Percentiles rank a stretch among this genome's conserved stretches.
Conservation (phyloP, 306 rosid species). For the Corylus heterophylla region DNA sequence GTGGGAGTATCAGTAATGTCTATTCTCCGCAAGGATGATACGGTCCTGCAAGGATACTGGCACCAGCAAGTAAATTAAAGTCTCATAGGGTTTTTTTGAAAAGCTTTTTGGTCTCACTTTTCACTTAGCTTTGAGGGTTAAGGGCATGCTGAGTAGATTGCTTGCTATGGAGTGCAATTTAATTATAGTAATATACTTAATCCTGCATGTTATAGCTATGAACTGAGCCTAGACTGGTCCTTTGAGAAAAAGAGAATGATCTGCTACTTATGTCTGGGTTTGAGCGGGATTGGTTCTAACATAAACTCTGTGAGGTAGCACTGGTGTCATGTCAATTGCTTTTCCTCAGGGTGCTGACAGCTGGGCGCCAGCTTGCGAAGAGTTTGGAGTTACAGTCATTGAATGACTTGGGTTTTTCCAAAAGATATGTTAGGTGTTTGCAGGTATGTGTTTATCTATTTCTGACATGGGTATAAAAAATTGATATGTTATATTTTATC, state of each 20-base stretch:
- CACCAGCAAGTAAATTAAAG: background rate
- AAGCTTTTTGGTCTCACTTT: background rate
- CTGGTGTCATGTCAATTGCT: constrained; percentile 20
- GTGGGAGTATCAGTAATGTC: background rate
- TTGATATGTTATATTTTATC: constrained; percentile 1
- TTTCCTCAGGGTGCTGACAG: constrained; percentile 73
- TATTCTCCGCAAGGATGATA: background rate
- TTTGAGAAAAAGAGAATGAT: background rate
- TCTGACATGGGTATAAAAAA: constrained; percentile 10
- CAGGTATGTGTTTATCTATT: constrained; percentile 59
- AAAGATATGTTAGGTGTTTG: constrained; percentile 96
- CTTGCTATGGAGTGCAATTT: background rate
- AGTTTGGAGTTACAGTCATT: constrained; percentile 86
- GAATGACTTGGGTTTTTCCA: constrained; percentile 93
- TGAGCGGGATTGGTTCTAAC: background rate
- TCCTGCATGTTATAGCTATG: background rate
- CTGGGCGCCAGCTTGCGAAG: constrained; percentile 94
- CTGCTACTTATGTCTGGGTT: background rate
- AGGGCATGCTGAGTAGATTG: background rate
- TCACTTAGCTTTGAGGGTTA: background rate
- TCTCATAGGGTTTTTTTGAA: background rate
- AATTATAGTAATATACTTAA: background rate
- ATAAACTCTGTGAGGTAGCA: background rate
- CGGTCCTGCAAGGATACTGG: background rate
- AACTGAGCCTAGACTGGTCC: background rate